phyloP scores from a whole-genome alignment of 768 basidiomycete species.

The Kwoniella dejecticola region DNA sequence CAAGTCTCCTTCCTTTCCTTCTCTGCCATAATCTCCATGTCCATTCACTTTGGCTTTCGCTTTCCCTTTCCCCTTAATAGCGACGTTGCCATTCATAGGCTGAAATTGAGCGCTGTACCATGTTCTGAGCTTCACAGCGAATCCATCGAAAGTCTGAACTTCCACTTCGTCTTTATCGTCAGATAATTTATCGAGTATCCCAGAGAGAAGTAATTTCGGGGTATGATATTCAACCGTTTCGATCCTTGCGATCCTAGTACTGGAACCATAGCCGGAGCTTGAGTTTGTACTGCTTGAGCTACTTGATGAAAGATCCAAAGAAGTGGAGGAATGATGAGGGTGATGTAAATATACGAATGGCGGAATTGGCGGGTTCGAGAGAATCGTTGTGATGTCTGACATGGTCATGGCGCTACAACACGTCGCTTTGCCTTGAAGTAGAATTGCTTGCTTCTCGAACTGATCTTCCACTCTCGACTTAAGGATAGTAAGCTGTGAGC shows the following conservation, averaged over 20 bases:
- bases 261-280: neutral
- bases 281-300: slow-evolving; percentile 2
- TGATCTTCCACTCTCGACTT: too few species aligned
- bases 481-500: neutral
- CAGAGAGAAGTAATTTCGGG: slow-evolving; percentile 35
- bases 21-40: slow-evolving; percentile 2
- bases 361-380: slow-evolving; percentile 32
- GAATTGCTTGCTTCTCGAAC: too few species aligned
- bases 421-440: neutral
- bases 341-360: slow-evolving; percentile 53
- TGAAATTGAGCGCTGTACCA: neutral
- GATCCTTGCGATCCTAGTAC: slow-evolving; percentile 9
- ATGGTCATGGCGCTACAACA: slow-evolving; percentile 7
- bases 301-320: slow-evolving; percentile 4
- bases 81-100: neutral
- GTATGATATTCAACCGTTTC: slow-evolving; percentile 38
- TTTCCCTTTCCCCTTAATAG: slow-evolving; percentile 31
- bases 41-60: slow-evolving; percentile 20
- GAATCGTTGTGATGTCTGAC: slow-evolving; percentile 18
- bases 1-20: slow-evolving; percentile 10
- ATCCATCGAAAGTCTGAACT: slow-evolving; percentile 36
- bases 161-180: slow-evolving; percentile 19
- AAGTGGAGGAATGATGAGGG: slow-evolving; percentile 47
- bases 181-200: slow-evolving; percentile 26
- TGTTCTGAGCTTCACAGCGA: slow-evolving; percentile 18